Base-by-base conservation (phyloP, 768 basidiomycete species). In the Collybia nuda region DNA sequence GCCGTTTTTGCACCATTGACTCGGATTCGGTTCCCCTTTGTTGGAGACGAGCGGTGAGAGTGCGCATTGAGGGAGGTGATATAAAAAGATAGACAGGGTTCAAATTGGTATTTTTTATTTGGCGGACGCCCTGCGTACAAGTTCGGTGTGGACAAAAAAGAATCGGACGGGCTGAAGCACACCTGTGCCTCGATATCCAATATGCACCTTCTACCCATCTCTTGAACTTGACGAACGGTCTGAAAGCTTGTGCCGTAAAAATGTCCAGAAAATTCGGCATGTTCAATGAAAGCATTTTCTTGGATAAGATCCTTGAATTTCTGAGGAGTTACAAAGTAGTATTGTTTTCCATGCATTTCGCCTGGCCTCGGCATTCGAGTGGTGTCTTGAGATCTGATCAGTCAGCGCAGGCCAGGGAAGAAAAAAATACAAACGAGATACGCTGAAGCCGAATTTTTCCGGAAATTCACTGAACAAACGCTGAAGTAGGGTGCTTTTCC, bases 181-280 rank as follows among this genome's bases (percentile, higher is more conserved):
- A 90, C 93, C 86, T 98, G 95, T 8, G 90, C 86, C 62, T 98
- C 96, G 51, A 98, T 98, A 65, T 98, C 96, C 35, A 98, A 79
- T 51, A 98, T 86, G 65, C 96, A 98, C 11, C 92, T 83, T 54
- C 79, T 81, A 14, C 90, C 92, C 2, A 79, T 73, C 15, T 77
- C 67, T 29, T 82, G 76, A 22, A 97, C 86, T 24, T 78, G 75
- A 28, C 77, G 71, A 24, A 98, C 83, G 18, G 93, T 85, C 54
- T 82, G 76, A 54, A 86, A 84, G 57, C 87, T 92, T 4, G 94
- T 96, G n/a, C 95, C 95, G 62, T 98, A 98, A 59, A 81, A 80
- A 64, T 98, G 97, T 19, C 87, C 83, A 0, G 90, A 92, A 71
- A 96, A 98, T 67, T 96, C 85, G 14, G 96, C 93, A 58, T 93